A percentile compares a stretch with the other conserved stretches of the same genome.
phyloP scores from a whole-genome alignment of 1,139 yeast genomes.

The Yamadazyma friedrichii region DNA sequence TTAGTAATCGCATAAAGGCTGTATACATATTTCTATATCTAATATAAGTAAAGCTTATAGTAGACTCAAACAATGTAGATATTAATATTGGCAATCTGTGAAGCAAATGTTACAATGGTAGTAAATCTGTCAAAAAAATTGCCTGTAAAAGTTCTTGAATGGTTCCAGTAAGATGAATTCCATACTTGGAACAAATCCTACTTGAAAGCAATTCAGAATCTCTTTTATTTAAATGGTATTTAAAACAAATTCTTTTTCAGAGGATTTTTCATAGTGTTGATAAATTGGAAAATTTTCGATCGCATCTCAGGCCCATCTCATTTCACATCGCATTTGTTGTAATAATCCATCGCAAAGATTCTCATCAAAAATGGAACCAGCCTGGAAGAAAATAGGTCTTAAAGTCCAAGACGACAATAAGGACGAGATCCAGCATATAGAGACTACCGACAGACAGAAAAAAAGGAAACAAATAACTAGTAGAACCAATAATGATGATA shows the following conservation, averaged over 20 bases:
- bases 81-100: conserved; percentile 19
- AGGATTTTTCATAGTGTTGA: background rate
- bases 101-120: conserved; percentile 14
- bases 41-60: conserved; percentile 36
- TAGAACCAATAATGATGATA: conserved; percentile 29
- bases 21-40: conserved; percentile 58
- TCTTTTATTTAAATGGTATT: no score
- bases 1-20: no score
- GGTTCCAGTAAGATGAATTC: no score
- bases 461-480: conserved; percentile 41
- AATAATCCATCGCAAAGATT: conserved; percentile 6
- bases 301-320: background rate
- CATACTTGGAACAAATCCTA: no score
- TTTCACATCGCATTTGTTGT: background rate
- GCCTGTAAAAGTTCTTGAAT: conserved; percentile 7
- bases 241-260: no score
- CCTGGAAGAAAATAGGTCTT: conserved; percentile 87
- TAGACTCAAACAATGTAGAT: conserved; percentile 59
- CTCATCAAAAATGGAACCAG: conserved; percentile 50
- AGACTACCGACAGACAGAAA: conserved; percentile 35
- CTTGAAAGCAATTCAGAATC: no score
- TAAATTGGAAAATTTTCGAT: background rate
- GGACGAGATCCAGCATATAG: conserved; percentile 40
- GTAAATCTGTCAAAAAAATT: conserved; percentile 15
- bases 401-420: conserved; percentile 48